Evolutionary conservation across 805 yeast genomes (phyloP), one percentile per base, ranked within the genome.

Genomic region (Yamadazyma nakazawae): DNA sequence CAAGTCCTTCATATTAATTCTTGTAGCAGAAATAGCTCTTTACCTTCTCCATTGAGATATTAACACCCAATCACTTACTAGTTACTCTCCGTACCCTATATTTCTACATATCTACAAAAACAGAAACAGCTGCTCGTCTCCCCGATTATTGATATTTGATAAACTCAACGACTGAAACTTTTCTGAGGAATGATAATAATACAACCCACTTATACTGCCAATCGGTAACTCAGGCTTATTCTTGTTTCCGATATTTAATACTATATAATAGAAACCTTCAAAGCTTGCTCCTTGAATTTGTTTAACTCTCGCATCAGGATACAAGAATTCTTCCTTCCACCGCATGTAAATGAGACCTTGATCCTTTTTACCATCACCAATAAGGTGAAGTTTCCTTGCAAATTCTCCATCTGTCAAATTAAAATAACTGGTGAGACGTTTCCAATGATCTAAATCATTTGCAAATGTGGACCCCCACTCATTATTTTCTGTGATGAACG

Each of bases 221-320:
- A 84, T 81, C 6, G 72, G 53, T 3, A 63, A 45, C 17, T 40
- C 40, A 1, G 50, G 24, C 19, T 46, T 43, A 24, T 46, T 42
- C 11, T 11, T n/a, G 37, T 54, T 64, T 7, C 74, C 75, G 26
- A 88, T 91, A 63, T 87, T 87, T 57, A 90, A 82, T 37, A 89
- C 88, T 25, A 90, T 80, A 61, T 90, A 91, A 64, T 91, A 91
- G 61, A 90, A 90, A 0, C 98, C 98, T 37, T 90, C 96, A 63
- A 84, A 91, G 2, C 96, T 85, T 0, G 96, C 97, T 13, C 79
- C 92, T 53, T 68, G 71, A 47, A 78, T 78, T 54, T 75, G 80
- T 49, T 72, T 78, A n/a, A 84, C 68, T 47, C 68, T 66, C 26
- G 89, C 82, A 65, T 89, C 96, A 0, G 96, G 96, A 8, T 87